Evolutionary conservation across 345 rosid species (phyloP).

Genomic region (Acer negundo): DNA sequence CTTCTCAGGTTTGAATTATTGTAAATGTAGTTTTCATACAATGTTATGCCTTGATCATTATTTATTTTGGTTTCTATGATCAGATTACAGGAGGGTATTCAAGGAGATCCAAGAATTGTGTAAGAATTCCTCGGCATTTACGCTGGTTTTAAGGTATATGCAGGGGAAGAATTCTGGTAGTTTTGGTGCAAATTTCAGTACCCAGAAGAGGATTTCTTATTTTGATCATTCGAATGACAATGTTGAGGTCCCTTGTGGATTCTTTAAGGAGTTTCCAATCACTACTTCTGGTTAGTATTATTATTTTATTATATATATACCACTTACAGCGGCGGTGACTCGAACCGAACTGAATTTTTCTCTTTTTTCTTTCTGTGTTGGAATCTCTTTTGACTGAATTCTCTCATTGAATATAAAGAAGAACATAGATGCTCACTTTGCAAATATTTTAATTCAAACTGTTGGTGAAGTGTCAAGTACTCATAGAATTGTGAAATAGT

Average conservation of each 20-base stretch:
- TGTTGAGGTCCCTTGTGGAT: constrained; percentile 75
- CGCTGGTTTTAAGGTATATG: constrained; percentile 50
- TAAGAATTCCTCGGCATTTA: constrained; percentile 27
- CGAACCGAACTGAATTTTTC: background rate
- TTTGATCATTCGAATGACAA: constrained; percentile 37
- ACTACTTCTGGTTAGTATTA: constrained; percentile 56
- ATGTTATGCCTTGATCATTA: background rate
- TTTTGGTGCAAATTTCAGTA: constrained; percentile 73
- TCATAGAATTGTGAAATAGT: no score
- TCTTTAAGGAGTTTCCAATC: constrained; percentile 63
- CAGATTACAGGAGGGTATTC: constrained; percentile 64
- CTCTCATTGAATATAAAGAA: background rate
- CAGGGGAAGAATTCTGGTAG: constrained; percentile 43
- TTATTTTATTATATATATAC: no score
- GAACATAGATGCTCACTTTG: background rate
- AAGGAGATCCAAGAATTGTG: constrained; percentile 53
- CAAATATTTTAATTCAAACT: background rate
- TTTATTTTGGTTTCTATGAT: background rate
- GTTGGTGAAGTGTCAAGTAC: background rate
- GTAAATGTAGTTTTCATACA: background rate
- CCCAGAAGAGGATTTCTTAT: constrained; percentile 60
- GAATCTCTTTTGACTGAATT: background rate
- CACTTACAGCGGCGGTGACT: no score
- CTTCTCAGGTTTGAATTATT: constrained; percentile 54
- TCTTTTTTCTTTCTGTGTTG: background rate